Conservation (phyloP, 2,329 filamentous ascomycete species). For the Colletotrichum phormii region DNA sequence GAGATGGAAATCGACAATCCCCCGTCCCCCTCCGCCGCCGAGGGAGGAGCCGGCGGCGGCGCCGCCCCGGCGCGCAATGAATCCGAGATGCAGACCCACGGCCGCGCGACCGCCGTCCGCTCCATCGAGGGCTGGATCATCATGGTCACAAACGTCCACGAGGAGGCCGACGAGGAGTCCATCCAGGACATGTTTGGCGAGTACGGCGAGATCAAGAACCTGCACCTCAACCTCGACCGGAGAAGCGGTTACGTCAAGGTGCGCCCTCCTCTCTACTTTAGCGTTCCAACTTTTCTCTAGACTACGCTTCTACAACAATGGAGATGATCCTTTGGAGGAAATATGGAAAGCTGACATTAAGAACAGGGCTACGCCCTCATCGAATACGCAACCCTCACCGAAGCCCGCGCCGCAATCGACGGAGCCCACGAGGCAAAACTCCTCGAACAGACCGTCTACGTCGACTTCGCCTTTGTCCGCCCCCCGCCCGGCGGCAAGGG, state of each 20-base stretch:
- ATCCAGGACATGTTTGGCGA: constrained; percentile 85
- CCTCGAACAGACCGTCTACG: constrained; percentile 82
- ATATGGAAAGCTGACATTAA: background rate
- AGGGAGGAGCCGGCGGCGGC: constrained; percentile 44
- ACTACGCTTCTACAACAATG: background rate
- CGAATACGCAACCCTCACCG: constrained; percentile 82
- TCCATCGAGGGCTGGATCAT: constrained; percentile 93
- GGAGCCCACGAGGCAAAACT: constrained; percentile 82
- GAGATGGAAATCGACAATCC: constrained; percentile 72
- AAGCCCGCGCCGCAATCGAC: constrained; percentile 85
- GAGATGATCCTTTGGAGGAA: background rate
- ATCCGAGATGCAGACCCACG: constrained; percentile 76
- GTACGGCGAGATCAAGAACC: constrained; percentile 87
- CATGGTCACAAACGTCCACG: constrained; percentile 87
- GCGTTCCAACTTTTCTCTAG: background rate
- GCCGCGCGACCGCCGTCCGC: constrained; percentile 82
- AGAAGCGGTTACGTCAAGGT: constrained; percentile 91
- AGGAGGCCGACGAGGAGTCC: constrained; percentile 87
- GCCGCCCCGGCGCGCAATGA: constrained; percentile 60
- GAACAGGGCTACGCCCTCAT: constrained; percentile 84
- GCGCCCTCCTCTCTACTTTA: background rate
- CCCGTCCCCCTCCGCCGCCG: constrained; percentile 38
- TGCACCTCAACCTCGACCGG: constrained; percentile 85
- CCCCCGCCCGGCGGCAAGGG: constrained; percentile 69
- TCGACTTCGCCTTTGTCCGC: constrained; percentile 88